Base-by-base conservation (phyloP, 1,284 basidiomycete species). In the Ceratobasidium sp. region DNA sequence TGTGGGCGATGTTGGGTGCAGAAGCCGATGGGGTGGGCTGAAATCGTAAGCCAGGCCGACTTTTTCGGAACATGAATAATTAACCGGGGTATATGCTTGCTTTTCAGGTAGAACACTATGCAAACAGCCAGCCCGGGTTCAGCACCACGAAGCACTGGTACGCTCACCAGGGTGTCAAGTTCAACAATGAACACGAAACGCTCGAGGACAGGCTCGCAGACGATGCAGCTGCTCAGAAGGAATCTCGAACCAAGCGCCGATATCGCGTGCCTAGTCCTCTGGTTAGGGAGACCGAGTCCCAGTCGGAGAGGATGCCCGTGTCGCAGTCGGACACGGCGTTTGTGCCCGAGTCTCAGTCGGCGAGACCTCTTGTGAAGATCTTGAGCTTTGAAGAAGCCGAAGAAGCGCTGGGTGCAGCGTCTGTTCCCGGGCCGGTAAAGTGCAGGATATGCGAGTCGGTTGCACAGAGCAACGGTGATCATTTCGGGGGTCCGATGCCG, bases 11-110 rank as follows among this genome's bases (percentile, higher is more conserved):
- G 69, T 41, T 72, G 46, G 56, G 46, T 72, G 37, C 46, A 62
- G 58, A 72, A 49, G 22, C 69, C 69, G 1, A 72, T 72, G 69
- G 58, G 41, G 2, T 72, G 69, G 69, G 46, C 58, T 49, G 69
- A 72, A 37, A 61, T 72, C 11, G 69, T 72, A 27, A 62, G 69
- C 43, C n/a, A 22, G 1, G 22, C 9, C 6, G 9, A 3, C 16
- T 34, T 22, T 43, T 43, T 22, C 19, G 7, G n/a, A 22, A 39
- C 9, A 5, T 19, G 46, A 9, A 37, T 37, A 53, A 9, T 31
- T 16, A 53, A 66, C 31, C 22, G 16, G 24, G 39, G 29, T 24
- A 19, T 29, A 53, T 66, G 64, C 27, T 8, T 19, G 16, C 16
- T 3, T 46, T 46, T 46, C 16, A 48, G 64, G 48, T 66, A 11